Base-by-base conservation (phyloP, 768 basidiomycete species). In the Amanita phalloides region DNA sequence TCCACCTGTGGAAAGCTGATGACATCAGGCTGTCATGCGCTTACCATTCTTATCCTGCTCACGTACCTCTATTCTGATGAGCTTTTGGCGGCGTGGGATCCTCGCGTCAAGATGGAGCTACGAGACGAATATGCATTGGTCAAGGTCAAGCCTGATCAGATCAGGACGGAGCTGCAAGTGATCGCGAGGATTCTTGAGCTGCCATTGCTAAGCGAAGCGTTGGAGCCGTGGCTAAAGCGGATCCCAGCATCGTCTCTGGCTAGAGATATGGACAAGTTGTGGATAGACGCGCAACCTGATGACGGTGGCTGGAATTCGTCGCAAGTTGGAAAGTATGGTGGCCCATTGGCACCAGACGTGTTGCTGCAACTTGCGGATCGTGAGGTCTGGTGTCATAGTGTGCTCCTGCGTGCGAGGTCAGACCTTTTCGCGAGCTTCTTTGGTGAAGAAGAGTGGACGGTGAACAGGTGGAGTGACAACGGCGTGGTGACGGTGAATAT, bases 31-130 rank as follows among this genome's bases (percentile, higher is more conserved):
- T 79, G 78, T 54, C 77, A 81, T 42, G 73, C 84, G 0, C 67
- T 94, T 6, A 69, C 90, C 0, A 65, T 85, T 13, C 75, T 96
- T 13, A 73, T 95, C 20, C 69, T 97, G 17, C 64, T 96, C 17
- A 75, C 82, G 21, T 97, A 92, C 60, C 65, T 97, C n/a, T 97
- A 97, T 65, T 77, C 87, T 1, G 95, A 99, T 62, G 77, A 82
- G 37, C 65, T 94, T 1, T 70, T 90, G 9, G 82, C 90, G 0
- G 64, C 93, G 11, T 94, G 92, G 90, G 93, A 98, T 62, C 71
- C 74, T 10, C 79, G 91, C 14, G 72, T 89, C 9, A 72, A 68
- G 4, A 56, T 67, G 0, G 62, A 67, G 1, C 64, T 85, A 2
- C 69, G 72, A 25, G 61, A 58, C 4, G 66, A 71, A 20, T 68